These are phyloP conservation scores for Salix udensis DNA, from an alignment of 345 rosid species.

Conservation along the genomic window DNA sequence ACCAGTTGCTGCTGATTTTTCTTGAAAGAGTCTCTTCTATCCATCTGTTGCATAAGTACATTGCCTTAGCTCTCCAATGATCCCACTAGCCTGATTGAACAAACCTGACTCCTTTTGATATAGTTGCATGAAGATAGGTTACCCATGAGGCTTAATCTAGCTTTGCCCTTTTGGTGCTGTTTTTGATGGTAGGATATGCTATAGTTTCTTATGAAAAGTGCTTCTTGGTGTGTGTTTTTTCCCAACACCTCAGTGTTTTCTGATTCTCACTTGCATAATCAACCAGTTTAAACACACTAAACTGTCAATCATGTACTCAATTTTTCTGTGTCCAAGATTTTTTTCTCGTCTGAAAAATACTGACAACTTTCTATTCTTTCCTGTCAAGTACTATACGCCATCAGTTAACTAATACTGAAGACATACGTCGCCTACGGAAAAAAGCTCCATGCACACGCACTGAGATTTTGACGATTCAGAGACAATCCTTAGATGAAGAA, in stretches of 20 bases:
- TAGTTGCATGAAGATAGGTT: not conserved
- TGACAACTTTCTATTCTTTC: conserved; percentile 22
- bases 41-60: not conserved
- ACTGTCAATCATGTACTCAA: not conserved
- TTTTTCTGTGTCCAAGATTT: not conserved
- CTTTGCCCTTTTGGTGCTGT: not conserved
- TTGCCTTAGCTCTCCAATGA: not conserved
- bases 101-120: not conserved
- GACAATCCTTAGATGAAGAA: conserved; percentile 72
- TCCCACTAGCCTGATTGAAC: not conserved
- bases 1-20: not conserved
- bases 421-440: conserved; percentile 86
- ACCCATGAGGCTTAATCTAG: not conserved
- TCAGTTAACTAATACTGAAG: conserved; percentile 82
- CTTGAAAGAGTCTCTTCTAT: not conserved
- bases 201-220: not conserved
- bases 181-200: not conserved
- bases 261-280: not conserved
- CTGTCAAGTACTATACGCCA: conserved; percentile 73
- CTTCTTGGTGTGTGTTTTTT: not conserved
- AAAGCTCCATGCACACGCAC: conserved; percentile 96
- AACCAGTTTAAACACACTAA: not conserved
- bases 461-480: conserved; percentile 80
- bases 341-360: conserved; percentile 1
- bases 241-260: not conserved